phyloP scores from a whole-genome alignment of 75 land plant genomes.

The Chamaecyparis obtusa region DNA sequence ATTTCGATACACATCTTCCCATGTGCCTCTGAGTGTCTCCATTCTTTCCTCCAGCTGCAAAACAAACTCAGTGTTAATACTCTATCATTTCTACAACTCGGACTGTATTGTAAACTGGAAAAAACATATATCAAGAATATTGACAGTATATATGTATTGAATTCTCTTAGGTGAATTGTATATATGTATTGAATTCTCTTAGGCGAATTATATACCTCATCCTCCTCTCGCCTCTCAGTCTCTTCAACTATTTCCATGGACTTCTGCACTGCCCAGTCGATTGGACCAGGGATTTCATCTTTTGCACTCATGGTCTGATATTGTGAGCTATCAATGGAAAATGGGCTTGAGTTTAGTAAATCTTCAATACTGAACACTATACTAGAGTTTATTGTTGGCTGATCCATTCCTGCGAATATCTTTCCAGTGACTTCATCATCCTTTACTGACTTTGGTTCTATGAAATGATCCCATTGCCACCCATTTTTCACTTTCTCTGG shows the following conservation, averaged over 20 bases:
- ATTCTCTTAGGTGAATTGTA: no score
- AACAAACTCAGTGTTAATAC: not conserved
- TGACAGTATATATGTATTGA: no score
- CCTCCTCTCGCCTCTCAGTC: conserved; percentile 42
- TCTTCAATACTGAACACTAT: conserved; percentile 40
- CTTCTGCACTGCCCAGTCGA: conserved; percentile 53
- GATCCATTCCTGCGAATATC: not conserved
- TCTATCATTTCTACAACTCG: not conserved
- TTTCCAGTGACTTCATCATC: conserved; percentile 16
- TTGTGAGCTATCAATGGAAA: conserved; percentile 12
- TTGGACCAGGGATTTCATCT: conserved; percentile 18
- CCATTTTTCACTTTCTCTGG: conserved; percentile 15
- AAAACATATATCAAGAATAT: not conserved
- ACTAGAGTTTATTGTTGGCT: conserved; percentile 17
- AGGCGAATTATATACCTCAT: conserved; percentile 17
- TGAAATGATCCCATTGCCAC: conserved; percentile 77
- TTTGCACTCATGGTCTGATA: not conserved
- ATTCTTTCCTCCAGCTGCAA: conserved; percentile 80
- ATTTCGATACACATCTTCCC: conserved; percentile 79
- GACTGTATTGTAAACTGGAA: not conserved
- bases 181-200: not conserved
- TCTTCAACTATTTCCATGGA: conserved; percentile 53
- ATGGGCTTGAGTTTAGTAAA: conserved; percentile 16
- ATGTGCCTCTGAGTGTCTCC: conserved; percentile 48
- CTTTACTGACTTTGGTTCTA: conserved; percentile 9